Evolutionary conservation across 1,139 yeast genomes (phyloP).

Genomic region (Candida glucosophila): DNA sequence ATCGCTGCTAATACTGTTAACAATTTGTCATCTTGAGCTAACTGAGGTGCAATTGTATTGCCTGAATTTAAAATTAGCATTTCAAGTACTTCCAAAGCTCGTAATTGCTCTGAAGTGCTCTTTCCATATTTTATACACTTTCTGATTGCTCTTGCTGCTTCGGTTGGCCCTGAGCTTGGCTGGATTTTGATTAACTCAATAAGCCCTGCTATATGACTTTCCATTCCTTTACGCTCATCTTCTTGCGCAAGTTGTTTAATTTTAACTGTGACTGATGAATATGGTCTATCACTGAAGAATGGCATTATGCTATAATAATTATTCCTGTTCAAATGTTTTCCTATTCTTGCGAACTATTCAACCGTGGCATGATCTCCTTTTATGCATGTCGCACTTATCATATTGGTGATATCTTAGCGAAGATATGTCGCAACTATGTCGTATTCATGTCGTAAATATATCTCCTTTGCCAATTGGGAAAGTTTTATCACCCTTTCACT

Average conservation of each 20-base stretch:
- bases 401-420: too few species aligned
- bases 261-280: constrained; percentile 37
- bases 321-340: too few species aligned
- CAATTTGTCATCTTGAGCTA: constrained; percentile 68
- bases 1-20: constrained; percentile 56
- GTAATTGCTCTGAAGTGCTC: constrained; percentile 43
- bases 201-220: constrained; percentile 29
- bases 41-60: constrained; percentile 26
- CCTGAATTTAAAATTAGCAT: constrained; percentile 75
- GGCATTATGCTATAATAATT: too few species aligned
- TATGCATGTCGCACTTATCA: too few species aligned
- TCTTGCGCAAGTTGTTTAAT: constrained; percentile 32
- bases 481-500: too few species aligned
- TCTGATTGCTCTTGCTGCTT: constrained; percentile 85
- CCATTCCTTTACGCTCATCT: constrained; percentile 25
- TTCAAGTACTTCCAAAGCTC: constrained; percentile 67
- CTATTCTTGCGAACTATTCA: too few species aligned
- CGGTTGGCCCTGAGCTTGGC: constrained; percentile 45
- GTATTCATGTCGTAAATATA: too few species aligned
- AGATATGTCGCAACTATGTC: too few species aligned
- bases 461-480: too few species aligned
- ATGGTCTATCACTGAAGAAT: constrained; percentile 28
- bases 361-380: too few species aligned
- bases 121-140: constrained; percentile 84
- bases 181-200: constrained; percentile 33